Percentiles rank a stretch among this genome's conserved stretches.
Evolutionary conservation across 1,284 basidiomycete genomes (phyloP).

Genomic region (Ganoderma boninense): DNA sequence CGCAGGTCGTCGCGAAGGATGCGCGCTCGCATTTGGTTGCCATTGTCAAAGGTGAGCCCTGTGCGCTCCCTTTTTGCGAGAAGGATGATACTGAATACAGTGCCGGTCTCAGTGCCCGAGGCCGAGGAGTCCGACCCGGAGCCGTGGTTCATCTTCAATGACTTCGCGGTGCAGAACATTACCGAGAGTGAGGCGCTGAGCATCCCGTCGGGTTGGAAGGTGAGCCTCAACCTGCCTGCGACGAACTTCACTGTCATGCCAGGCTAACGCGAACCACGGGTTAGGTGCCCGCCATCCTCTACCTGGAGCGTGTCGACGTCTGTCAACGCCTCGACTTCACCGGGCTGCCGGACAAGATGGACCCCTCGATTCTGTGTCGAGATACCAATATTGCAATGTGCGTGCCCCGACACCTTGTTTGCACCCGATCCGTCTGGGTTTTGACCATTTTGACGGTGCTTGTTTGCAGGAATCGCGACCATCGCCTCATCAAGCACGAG

Average conservation of each 20-base stretch:
- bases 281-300: constrained; percentile 88
- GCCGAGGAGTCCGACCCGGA: constrained; percentile 56
- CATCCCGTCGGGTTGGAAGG: constrained; percentile 94
- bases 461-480: constrained; percentile 75
- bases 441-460: neutral
- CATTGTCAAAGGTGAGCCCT: constrained; percentile 74
- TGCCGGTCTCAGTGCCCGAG: constrained; percentile 62
- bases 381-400: constrained; percentile 91
- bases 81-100: neutral
- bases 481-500: constrained; percentile 79
- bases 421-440: neutral
- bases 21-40: constrained; percentile 90
- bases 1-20: constrained; percentile 83
- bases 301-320: constrained; percentile 84
- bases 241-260: neutral
- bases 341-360: constrained; percentile 72
- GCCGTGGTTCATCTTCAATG: constrained; percentile 97
- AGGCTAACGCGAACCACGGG: neutral
- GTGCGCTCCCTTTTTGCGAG: too few relatives aligned
- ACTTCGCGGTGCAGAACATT: constrained; percentile 91
- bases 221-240: constrained; percentile 38
- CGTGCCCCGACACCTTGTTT: constrained; percentile 35
- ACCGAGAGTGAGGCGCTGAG: constrained; percentile 87
- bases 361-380: constrained; percentile 80
- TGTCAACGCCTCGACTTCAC: constrained; percentile 67